Percentiles rank a stretch among this genome's conserved stretches.
These are phyloP conservation scores for Chaetomium globosum DNA, from an alignment of 2,329 filamentous ascomycete species.

Conservation along the genomic window DNA sequence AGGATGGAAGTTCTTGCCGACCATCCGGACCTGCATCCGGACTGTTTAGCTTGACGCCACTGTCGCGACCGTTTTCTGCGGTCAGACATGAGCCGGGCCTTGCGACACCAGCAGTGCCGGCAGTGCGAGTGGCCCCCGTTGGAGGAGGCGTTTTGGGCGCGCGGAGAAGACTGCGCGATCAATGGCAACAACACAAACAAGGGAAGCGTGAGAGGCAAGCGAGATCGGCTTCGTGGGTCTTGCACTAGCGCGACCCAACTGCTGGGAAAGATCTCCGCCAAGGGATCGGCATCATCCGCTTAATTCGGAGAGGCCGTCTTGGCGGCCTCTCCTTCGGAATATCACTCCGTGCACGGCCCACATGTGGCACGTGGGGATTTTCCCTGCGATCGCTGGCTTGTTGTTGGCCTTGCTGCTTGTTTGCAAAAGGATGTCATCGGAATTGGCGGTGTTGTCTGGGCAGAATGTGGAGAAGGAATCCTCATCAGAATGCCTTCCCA, in stretches of 20 bases:
- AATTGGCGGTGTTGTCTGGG: not conserved
- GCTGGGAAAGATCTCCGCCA: slow-evolving; percentile 22
- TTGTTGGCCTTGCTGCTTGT: not conserved
- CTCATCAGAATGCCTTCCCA: slow-evolving; percentile 1
- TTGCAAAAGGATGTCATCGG: not conserved
- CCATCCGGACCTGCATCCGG: not conserved
- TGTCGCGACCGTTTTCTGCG: not conserved
- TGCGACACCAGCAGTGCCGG: not conserved
- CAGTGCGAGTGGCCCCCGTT: not conserved
- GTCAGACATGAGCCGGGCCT: not conserved
- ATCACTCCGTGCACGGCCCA: slow-evolving; percentile 17
- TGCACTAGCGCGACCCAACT: slow-evolving; percentile 18
- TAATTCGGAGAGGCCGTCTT: slow-evolving; percentile 33
- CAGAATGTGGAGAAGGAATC: not conserved
- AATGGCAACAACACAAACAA: not conserved
- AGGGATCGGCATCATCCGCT: slow-evolving; percentile 21
- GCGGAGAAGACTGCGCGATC: not conserved
- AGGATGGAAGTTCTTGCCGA: not conserved
- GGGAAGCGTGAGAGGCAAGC: not conserved
- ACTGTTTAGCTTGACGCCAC: not conserved
- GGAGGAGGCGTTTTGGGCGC: not conserved
- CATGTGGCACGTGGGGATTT: slow-evolving; percentile 1
- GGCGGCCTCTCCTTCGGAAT: slow-evolving; percentile 23
- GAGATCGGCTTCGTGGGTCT: slow-evolving; percentile 10
- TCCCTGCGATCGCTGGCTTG: not conserved